Conservation (phyloP, 768 basidiomycete species). For the Rhodotorula diobovata region DNA sequence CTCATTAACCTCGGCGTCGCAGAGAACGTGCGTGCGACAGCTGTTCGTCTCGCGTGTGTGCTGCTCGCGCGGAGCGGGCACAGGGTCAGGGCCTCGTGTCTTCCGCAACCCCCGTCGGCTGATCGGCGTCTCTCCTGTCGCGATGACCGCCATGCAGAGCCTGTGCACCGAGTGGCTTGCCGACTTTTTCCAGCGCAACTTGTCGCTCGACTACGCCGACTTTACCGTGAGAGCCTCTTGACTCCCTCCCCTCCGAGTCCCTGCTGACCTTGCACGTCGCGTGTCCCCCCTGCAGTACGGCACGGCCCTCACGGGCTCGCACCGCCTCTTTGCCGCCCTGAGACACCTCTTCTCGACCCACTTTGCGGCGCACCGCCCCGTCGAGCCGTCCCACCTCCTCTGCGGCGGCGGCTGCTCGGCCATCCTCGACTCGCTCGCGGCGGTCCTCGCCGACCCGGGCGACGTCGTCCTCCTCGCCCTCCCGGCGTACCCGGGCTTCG, state of each 20-base stretch:
- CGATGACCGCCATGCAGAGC: slow-evolving; percentile 22
- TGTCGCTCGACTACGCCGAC: slow-evolving; percentile 17
- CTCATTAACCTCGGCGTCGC: slow-evolving; percentile 32
- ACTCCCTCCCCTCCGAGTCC: background rate
- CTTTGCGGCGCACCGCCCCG: slow-evolving; percentile 34
- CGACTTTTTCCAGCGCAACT: slow-evolving; percentile 13
- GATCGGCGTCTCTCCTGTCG: background rate
- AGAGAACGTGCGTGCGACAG: slow-evolving; percentile 20
- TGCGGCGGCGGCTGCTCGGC: slow-evolving; percentile 23
- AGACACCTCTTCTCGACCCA: slow-evolving; percentile 23
- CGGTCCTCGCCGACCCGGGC: slow-evolving; percentile 33
- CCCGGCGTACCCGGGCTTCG: slow-evolving; percentile 37
- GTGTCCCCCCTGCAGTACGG: slow-evolving; percentile 17
- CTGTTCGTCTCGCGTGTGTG: background rate
- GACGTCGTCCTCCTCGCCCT: slow-evolving; percentile 38
- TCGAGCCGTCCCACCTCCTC: slow-evolving; percentile 39
- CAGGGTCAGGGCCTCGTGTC: no score
- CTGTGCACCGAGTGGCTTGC: slow-evolving; percentile 26
- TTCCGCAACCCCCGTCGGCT: no score
- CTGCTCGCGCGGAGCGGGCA: background rate
- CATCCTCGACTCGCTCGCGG: slow-evolving; percentile 28
- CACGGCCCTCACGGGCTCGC: slow-evolving; percentile 35
- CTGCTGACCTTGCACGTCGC: background rate
- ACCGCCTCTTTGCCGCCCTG: slow-evolving; percentile 36
- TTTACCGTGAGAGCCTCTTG: background rate